phyloP scores from a whole-genome alignment of 495 filamentous ascomycete genomes.

The Aspergillus incahuasiensis region DNA sequence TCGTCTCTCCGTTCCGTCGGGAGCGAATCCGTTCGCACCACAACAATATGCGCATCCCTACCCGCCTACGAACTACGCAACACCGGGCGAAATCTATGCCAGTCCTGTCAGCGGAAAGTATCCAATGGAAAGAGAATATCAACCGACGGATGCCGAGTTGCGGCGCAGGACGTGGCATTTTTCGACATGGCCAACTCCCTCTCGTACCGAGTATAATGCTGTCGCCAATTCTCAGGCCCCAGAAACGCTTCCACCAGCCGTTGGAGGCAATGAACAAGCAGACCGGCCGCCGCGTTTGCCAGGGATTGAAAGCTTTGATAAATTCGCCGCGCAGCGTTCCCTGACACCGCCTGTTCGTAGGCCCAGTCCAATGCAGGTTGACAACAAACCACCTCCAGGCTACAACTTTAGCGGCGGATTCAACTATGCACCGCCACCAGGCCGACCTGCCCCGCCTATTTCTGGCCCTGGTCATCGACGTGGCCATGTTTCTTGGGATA shows the following conservation, averaged over 20 bases:
- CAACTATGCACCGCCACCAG: conserved; percentile 43
- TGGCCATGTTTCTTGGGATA: conserved; percentile 67
- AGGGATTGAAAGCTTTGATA: conserved; percentile 87
- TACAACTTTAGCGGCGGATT: conserved; percentile 36
- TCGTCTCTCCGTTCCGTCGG: conserved; percentile 75
- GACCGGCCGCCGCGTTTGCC: conserved; percentile 64
- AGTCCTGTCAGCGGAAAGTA: conserved; percentile 71
- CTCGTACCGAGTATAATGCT: conserved; percentile 57
- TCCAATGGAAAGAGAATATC: conserved; percentile 56
- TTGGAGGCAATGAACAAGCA: conserved; percentile 40
- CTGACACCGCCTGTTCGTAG: conserved; percentile 59
- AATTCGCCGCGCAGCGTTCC: conserved; percentile 52
- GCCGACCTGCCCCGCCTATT: conserved; percentile 45
- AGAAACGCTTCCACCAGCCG: conserved; percentile 50
- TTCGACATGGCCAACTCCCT: conserved; percentile 59
- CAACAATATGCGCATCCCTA: conserved; percentile 53
- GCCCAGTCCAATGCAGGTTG: conserved; percentile 66
- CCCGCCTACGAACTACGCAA: conserved; percentile 48
- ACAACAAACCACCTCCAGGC: conserved; percentile 38
- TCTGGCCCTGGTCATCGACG: conserved; percentile 56
- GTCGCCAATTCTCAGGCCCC: conserved; percentile 56
- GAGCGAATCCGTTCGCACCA: conserved; percentile 67
- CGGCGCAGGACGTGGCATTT: conserved; percentile 88
- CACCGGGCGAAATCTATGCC: conserved; percentile 53
- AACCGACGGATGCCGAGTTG: conserved; percentile 66